Base-by-base conservation (phyloP, 768 basidiomycete species). In the Peribolospora baueri region DNA sequence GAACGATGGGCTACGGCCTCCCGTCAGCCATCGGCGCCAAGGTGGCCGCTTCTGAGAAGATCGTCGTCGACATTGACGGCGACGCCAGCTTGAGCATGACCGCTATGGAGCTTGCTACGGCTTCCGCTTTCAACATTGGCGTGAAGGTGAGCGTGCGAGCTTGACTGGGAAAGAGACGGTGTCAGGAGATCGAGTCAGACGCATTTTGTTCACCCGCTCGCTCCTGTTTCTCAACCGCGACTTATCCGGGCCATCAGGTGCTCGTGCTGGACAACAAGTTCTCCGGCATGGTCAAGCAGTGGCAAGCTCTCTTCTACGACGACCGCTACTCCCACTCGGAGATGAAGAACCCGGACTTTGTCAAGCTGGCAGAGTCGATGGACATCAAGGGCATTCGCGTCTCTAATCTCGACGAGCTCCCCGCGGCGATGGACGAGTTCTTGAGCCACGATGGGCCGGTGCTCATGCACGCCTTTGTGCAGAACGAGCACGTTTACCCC, bases 251-350 rank as follows among this genome's bases (percentile, higher is more conserved):
- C 46, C 46, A 10, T 46, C 10, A 46, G 14, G 10, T 14, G 46
- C 72, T 93, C 60, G 69, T 93, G 36, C 69, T 95, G 63, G 91
- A 93, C 73, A 95, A 93, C 68, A 86, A 90, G 65, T 93, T 88
- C 75, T 90, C 93, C 68, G 93, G 93, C 54, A 98, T 98, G 93
- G 93, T 97, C 9, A 71, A 85, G 41, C 93, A 98, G 72, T 97
- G 91, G 93, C 93, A 97, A 74, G 90, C 97, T 67, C 76, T 98
- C 8, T 98, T 98, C 74, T 98, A 97, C 68, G 83, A 90, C 56
- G 75, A 79, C 42, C 79, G 93, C n/a, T 90, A 97, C 69, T 88
- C 91, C 25, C 91, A 97, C 70, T 95, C 93, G 3, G 70, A 72
- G 55, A 97, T 97, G 93, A 78, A 70, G 42, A 97, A 97, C 70